Conservation (phyloP, 805 yeast genomes). For the Helenozyma rhizophorensis region DNA sequence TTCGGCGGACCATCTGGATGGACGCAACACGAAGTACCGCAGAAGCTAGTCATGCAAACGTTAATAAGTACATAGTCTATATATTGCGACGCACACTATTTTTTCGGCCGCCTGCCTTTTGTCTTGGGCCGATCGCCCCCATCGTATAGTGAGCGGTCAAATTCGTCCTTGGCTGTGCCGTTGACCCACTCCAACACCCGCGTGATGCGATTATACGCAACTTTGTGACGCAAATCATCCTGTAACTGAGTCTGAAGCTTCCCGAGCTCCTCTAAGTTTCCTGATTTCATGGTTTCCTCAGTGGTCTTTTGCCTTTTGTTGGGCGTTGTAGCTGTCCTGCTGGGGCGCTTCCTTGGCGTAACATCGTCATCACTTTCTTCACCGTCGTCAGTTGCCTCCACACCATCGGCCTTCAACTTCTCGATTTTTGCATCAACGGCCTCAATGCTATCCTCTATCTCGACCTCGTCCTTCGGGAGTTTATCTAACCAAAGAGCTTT, state of each 20-base stretch:
- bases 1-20: constrained; percentile 4
- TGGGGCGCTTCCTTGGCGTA: constrained; percentile 22
- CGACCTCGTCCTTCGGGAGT: constrained; percentile 27
- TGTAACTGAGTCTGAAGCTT: constrained; percentile 23
- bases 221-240: constrained; percentile 27
- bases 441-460: constrained; percentile 9
- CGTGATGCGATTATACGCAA: constrained; percentile 37
- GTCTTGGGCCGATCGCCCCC: constrained; percentile 41
- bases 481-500: constrained; percentile 46
- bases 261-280: constrained; percentile 23
- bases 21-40: constrained; percentile 10
- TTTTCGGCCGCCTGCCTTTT: constrained; percentile 14
- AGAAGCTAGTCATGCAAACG: background rate
- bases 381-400: constrained; percentile 17
- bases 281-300: constrained; percentile 26
- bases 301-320: constrained; percentile 35
- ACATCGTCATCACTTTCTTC: constrained; percentile 34
- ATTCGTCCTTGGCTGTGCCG: constrained; percentile 47
- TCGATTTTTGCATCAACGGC: constrained; percentile 7
- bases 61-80: background rate
- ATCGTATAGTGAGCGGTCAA: constrained; percentile 53
- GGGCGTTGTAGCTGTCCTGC: constrained; percentile 28
- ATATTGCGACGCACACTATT: constrained; percentile 4
- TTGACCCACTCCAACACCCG: constrained; percentile 62
- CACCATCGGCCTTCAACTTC: constrained; percentile 2